These are phyloP conservation scores for Spathaspora gorwiae DNA, from an alignment of 805 yeast species.

Conservation along the genomic window DNA sequence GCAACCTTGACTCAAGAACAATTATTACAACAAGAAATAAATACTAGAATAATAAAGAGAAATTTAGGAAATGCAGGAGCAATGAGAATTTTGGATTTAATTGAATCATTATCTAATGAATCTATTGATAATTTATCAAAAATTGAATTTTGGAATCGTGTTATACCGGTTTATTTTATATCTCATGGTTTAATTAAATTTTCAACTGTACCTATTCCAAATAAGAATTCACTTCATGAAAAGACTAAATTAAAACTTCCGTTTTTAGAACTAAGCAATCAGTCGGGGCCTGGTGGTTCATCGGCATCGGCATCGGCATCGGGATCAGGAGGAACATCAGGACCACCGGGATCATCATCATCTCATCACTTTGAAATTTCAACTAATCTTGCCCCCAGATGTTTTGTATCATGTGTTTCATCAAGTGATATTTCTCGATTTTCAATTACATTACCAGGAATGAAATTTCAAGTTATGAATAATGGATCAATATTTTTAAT, in stretches of 20 bases:
- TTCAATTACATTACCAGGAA: constrained; percentile 29
- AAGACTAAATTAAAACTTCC: constrained; percentile 5
- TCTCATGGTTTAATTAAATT: constrained; percentile 28
- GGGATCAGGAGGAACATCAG: background rate
- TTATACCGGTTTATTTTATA: constrained; percentile 28
- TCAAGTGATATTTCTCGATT: constrained; percentile 35
- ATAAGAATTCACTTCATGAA: constrained; percentile 1
- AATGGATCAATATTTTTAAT: constrained; percentile 35
- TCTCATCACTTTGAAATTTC: constrained; percentile 56
- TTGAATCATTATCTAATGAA: constrained; percentile 36
- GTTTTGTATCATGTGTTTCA: constrained; percentile 48
- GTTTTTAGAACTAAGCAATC: constrained; percentile 24
- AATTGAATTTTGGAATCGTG: constrained; percentile 34
- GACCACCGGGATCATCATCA: background rate
- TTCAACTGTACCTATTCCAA: constrained; percentile 16
- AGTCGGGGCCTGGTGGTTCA: constrained; percentile 1
- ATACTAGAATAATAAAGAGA: constrained; percentile 32
- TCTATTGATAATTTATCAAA: constrained; percentile 21
- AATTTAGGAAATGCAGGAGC: constrained; percentile 42
- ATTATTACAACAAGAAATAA: constrained; percentile 22
- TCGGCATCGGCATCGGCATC: background rate
- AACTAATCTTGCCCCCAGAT: constrained; percentile 60
- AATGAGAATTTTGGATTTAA: constrained; percentile 33
- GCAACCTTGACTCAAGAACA: constrained; percentile 11
- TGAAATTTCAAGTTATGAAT: constrained; percentile 36